Evolutionary conservation across 1,284 basidiomycete species (phyloP).

Genomic region (Tilletiaria anomala): DNA sequence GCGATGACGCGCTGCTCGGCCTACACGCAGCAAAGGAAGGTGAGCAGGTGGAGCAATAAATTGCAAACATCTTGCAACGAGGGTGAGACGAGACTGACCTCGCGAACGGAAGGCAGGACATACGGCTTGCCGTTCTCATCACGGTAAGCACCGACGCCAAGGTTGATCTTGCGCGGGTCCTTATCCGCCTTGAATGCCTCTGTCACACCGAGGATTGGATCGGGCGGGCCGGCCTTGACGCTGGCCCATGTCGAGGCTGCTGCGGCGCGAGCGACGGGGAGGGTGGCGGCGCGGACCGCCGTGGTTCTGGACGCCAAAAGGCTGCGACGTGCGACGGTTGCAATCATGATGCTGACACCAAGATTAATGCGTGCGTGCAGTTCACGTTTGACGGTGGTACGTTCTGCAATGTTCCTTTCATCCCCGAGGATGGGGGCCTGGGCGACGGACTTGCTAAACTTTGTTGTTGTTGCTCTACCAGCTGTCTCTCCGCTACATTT

Average conservation of each 20-base stretch:
- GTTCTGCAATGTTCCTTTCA: too few species aligned
- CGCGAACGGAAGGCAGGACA: constrained; percentile 74
- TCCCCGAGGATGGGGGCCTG: too few species aligned
- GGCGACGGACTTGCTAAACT: too few species aligned
- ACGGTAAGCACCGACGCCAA: constrained; percentile 69
- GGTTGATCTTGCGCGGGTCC: constrained; percentile 88
- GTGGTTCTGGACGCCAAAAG: too few species aligned
- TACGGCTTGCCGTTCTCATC: constrained; percentile 92
- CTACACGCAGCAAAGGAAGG: too few species aligned
- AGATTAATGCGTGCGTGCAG: too few species aligned
- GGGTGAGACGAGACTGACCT: constrained; percentile 45
- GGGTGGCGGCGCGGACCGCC: too few species aligned
- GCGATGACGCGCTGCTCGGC: constrained; percentile 64
- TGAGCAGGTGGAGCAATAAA: neutral
- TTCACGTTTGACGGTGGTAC: too few species aligned
- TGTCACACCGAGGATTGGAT: constrained; percentile 80
- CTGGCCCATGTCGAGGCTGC: constrained; percentile 60
- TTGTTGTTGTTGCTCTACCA: too few species aligned
- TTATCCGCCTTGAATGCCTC: constrained; percentile 75
- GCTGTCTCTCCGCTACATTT: too few species aligned
- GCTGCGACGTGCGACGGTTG: too few species aligned
- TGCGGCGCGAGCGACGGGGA: constrained; percentile 6
- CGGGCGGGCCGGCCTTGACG: constrained; percentile 76
- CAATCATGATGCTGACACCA: too few species aligned
- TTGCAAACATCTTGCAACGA: neutral